Evolutionary conservation across 345 rosid species (phyloP).

Genomic region (Melastoma malabathricum): DNA sequence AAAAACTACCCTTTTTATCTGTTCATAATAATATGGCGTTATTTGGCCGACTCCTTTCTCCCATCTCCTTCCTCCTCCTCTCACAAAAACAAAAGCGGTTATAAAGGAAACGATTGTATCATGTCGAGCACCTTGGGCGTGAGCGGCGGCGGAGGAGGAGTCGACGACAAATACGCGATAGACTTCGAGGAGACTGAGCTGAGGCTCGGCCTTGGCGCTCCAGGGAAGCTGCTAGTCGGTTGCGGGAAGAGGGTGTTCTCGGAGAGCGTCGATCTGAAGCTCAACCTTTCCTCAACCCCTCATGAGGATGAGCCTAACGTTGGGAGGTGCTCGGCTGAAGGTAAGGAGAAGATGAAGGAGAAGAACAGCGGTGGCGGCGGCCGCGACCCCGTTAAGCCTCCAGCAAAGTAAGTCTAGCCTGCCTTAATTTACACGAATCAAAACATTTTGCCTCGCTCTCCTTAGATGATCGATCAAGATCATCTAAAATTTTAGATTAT

Average conservation of each 20-base stretch:
- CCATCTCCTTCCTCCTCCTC: too few relatives aligned
- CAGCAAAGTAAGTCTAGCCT: conserved; percentile 33
- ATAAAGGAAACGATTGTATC: too few relatives aligned
- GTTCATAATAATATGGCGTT: too few relatives aligned
- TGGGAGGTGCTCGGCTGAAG: conserved; percentile 4
- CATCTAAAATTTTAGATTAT: background rate
- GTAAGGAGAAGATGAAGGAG: conserved; percentile 12
- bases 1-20: too few relatives aligned
- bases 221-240: conserved; percentile 10
- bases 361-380: conserved; percentile 9
- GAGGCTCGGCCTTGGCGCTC: conserved; percentile 35
- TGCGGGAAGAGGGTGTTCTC: conserved; percentile 61
- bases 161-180: conserved; percentile 28
- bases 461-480: background rate
- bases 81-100: too few relatives aligned
- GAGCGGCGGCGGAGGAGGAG: conserved; percentile 8
- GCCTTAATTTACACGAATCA: background rate
- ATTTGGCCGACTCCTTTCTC: too few relatives aligned
- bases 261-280: conserved; percentile 60
- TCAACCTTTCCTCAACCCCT: conserved; percentile 35
- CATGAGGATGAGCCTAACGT: conserved; percentile 3
- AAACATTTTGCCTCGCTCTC: background rate
- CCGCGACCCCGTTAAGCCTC: conserved; percentile 32
- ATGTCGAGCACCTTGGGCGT: background rate
- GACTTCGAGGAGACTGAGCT: conserved; percentile 87